phyloP scores from a whole-genome alignment of 2,329 filamentous ascomycete species.

The Grosmannia huntii region DNA sequence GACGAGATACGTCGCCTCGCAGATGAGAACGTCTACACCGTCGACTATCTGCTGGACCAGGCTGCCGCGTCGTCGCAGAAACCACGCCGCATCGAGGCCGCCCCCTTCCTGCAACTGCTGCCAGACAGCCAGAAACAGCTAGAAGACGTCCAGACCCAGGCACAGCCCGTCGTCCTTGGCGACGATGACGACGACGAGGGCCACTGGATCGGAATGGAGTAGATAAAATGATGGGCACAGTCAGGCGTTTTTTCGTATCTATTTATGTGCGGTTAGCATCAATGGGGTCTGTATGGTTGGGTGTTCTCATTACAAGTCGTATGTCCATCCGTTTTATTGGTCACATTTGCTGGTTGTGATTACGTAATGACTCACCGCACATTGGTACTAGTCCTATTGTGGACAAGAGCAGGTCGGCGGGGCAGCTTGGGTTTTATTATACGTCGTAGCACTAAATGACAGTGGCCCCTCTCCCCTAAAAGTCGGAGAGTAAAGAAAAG shows the following conservation, averaged over 20 bases:
- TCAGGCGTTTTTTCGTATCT: not conserved
- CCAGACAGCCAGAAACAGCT: not conserved
- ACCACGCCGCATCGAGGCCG: not conserved
- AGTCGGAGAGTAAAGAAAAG: not conserved
- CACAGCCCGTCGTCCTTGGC: constrained; percentile 3
- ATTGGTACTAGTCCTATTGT: too few species aligned
- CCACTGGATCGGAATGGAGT: constrained; percentile 7
- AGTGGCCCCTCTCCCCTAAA: too few species aligned
- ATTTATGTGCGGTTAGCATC: not conserved
- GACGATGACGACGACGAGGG: constrained; percentile 8
- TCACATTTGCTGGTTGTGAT: too few species aligned
- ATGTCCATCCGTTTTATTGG: not conserved
- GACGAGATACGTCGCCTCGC: constrained; percentile 71
- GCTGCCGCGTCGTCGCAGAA: constrained; percentile 14
- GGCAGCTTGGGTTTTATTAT: too few species aligned
- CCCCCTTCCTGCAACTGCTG: not conserved
- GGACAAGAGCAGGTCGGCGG: too few species aligned
- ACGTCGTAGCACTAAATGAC: too few species aligned
- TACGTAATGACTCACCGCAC: too few species aligned
- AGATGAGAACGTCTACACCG: constrained; percentile 79
- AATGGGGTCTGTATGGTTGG: not conserved
- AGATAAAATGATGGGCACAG: not conserved
- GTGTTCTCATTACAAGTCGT: not conserved
- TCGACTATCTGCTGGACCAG: constrained; percentile 64
- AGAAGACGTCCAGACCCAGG: not conserved